Conservation (phyloP, 1,139 yeast species). For the Pichia sp. region DNA sequence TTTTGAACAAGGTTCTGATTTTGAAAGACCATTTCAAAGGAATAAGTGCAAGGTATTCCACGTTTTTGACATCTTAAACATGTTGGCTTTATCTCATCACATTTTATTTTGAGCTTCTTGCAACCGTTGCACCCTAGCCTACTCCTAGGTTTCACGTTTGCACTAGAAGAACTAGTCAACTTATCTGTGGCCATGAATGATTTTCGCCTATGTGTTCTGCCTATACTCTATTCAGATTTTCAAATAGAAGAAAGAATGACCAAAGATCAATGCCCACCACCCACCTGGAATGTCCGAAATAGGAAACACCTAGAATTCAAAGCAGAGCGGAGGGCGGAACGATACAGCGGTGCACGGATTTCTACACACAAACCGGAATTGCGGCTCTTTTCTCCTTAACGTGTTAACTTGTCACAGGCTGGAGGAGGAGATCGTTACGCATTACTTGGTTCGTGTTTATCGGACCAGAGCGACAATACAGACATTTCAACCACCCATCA, state of each 20-base stretch:
- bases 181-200: too few species aligned
- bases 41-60: constrained; percentile 11
- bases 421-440: too few species aligned
- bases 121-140: constrained; percentile 17
- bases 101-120: constrained; percentile 15
- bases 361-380: neutral
- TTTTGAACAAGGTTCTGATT: constrained; percentile 10
- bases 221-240: too few species aligned
- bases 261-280: too few species aligned
- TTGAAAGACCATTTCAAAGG: constrained; percentile 17
- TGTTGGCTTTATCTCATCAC: constrained; percentile 17
- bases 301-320: neutral
- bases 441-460: too few species aligned
- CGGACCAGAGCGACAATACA: too few species aligned
- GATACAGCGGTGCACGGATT: constrained; percentile 2
- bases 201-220: too few species aligned
- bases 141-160: constrained; percentile 12
- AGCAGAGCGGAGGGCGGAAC: too few species aligned
- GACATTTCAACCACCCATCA: neutral
- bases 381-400: neutral
- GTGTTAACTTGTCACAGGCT: neutral
- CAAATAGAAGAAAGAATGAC: too few species aligned
- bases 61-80: constrained; percentile 14
- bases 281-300: neutral
- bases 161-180: too few species aligned